A percentile compares a stretch with the other conserved stretches of the same genome.
Evolutionary conservation across 768 basidiomycete species (phyloP).

Genomic region (Collybia mongolica): DNA sequence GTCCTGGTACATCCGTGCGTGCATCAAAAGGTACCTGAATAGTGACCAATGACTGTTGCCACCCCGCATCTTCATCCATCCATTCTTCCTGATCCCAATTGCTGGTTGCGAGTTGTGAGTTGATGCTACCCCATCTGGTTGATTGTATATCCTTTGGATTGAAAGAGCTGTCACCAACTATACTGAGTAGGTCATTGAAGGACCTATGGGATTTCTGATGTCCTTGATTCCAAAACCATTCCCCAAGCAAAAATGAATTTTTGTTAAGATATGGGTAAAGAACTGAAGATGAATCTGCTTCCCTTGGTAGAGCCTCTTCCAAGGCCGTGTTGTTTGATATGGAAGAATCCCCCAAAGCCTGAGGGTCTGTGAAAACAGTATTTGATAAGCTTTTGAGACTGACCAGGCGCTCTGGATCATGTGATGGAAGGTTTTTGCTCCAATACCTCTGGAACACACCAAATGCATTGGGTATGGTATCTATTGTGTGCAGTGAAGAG

Average conservation of each 20-base stretch:
- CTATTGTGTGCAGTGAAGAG: no score
- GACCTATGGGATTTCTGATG: not conserved
- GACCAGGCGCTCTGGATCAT: no score
- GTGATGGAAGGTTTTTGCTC: no score
- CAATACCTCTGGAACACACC: no score
- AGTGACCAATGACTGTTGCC: conserved; percentile 6
- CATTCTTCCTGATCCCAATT: no score
- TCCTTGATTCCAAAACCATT: conserved; percentile 4
- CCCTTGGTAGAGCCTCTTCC: no score
- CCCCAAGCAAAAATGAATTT: conserved; percentile 3
- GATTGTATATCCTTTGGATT: not conserved
- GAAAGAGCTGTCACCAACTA: not conserved
- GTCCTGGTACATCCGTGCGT: conserved; percentile 1
- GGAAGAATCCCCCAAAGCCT: no score
- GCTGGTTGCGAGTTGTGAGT: not conserved
- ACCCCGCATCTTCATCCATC: conserved; percentile 2
- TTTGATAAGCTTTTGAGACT: no score
- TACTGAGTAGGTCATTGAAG: not conserved
- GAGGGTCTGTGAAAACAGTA: no score
- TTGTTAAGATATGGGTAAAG: conserved; percentile 3
- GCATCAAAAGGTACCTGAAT: conserved; percentile 10
- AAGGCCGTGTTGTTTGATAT: no score
- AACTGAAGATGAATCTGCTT: no score
- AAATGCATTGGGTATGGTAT: no score
- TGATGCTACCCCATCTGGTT: not conserved